Conservation (phyloP, 2,329 filamentous ascomycete genomes). For the Hymenoscyphus albidus region DNA sequence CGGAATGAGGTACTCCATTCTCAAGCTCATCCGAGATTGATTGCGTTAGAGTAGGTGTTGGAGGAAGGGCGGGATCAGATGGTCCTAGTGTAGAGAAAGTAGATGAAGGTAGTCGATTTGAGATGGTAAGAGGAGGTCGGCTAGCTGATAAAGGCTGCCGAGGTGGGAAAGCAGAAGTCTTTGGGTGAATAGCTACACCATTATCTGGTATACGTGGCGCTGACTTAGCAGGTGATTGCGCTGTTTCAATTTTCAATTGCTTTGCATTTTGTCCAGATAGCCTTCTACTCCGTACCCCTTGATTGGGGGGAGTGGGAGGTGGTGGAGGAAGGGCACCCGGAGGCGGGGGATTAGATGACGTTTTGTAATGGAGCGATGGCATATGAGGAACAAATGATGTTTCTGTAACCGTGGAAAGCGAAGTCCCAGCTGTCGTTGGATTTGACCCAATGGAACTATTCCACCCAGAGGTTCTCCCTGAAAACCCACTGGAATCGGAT, state of each 20-base stretch:
- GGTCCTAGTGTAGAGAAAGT: conserved; percentile 27
- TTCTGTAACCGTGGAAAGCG: conserved; percentile 71
- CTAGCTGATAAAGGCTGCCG: conserved; percentile 16
- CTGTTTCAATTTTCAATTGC: conserved; percentile 85
- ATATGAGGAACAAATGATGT: conserved; percentile 28
- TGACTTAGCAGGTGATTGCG: conserved; percentile 27
- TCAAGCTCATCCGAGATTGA: conserved; percentile 31
- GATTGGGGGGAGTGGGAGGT: conserved; percentile 40
- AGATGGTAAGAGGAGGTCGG: conserved; percentile 26
- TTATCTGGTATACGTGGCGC: conserved; percentile 25
- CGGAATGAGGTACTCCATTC: conserved; percentile 42
- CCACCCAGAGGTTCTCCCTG: conserved; percentile 63
- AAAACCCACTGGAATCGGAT: conserved; percentile 76
- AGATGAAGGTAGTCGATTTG: conserved; percentile 30
- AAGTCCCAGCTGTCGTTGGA: conserved; percentile 62
- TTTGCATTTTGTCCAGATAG: conserved; percentile 77
- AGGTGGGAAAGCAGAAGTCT: conserved; percentile 29
- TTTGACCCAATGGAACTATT: conserved; percentile 75
- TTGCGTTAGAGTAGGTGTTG: conserved; percentile 33
- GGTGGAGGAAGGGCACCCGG: conserved; percentile 37
- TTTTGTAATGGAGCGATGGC: conserved; percentile 27
- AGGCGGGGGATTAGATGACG: conserved; percentile 25
- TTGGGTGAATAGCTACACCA: conserved; percentile 22
- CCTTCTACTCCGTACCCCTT: conserved; percentile 68
- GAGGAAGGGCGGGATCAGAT: conserved; percentile 29